Conservation (phyloP, 2,329 filamentous ascomycete species). For the Neodidymelliopsis sp. region DNA sequence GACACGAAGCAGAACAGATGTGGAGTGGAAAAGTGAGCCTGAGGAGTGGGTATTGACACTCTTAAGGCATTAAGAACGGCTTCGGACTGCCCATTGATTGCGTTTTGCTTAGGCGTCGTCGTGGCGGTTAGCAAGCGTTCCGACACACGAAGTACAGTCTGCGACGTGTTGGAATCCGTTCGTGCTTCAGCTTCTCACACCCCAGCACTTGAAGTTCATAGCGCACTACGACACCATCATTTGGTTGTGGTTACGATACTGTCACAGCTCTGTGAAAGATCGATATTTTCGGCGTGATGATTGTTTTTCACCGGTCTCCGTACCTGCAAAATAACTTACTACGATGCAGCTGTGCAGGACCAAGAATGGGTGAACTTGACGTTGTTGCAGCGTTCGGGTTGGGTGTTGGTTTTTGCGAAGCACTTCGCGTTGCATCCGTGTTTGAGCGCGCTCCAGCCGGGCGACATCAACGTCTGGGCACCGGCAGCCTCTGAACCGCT, state of each 20-base stretch:
- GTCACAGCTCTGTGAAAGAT: too few relatives aligned
- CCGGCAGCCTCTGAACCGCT: conserved; percentile 27
- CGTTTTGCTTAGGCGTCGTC: conserved; percentile 32
- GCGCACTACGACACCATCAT: too few relatives aligned
- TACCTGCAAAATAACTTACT: not conserved
- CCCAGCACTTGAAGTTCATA: conserved; percentile 29
- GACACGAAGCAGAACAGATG: conserved; percentile 40
- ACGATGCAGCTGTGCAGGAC: not conserved
- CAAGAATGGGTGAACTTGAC: conserved; percentile 8
- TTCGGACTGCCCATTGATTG: conserved; percentile 32
- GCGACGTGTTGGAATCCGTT: conserved; percentile 48
- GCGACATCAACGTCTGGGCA: conserved; percentile 14
- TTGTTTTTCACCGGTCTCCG: too few relatives aligned
- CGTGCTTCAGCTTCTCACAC: conserved; percentile 46
- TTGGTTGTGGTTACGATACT: too few relatives aligned
- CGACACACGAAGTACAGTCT: conserved; percentile 43
- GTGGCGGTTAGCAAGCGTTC: conserved; percentile 40
- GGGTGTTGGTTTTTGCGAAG: conserved; percentile 39
- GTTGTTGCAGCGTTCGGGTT: conserved; percentile 23
- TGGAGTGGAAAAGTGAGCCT: conserved; percentile 41
- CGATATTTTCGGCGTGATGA: too few relatives aligned
- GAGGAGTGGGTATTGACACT: conserved; percentile 42
- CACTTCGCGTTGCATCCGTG: conserved; percentile 45
- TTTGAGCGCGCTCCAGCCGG: conserved; percentile 44
- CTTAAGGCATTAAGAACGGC: conserved; percentile 49